Evolutionary conservation across 2,329 filamentous ascomycete species (phyloP), one percentile per base, ranked within the genome.

Genomic region (Penicillium sp.): DNA sequence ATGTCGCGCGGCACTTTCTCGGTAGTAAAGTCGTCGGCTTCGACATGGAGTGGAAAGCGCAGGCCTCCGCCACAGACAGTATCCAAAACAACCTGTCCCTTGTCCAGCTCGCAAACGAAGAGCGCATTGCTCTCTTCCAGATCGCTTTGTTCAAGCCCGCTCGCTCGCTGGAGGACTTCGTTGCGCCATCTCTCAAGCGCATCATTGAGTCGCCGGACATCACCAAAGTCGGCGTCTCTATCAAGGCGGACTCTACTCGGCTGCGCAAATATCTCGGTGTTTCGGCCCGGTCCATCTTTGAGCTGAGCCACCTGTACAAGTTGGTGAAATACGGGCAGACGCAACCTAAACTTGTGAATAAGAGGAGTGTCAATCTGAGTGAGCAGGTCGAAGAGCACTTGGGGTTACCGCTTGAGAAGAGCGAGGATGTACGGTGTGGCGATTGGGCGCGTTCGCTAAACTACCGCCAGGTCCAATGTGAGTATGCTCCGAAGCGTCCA

Each of bases 301-400:
- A 97, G 76, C 82, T 96, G 7, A 94, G 90, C 72, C 90, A 96
- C 71, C 77, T 96, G 25, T 89, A 93, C 75, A 90, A 86, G 65
- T 78, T 96, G 11, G 84, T 96, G 63, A 92, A 88, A 61, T 88
- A 86, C 70, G 86, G 84, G 0, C 75, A 79, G 55, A 78, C 79
- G 5, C 77, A 85, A 39, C 82, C 79, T 4, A 72, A 80, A 2
- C 73, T 82, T 15, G 85, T 94, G 70, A 90, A 91, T 73, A 90
- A 86, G 69, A 82, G 73, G 53, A 76, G 87, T 5, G 87, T 94
- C 10, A 81, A 84, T 2, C 77, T 97, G 51, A 87, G 88, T 1
- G 80, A 76, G 0, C 90, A 94, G 71, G 88, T 92, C 0, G 75
- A 90, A 63, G 84, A 92, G 25, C 83, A 88, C 65, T 79, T 97